Base-by-base conservation (phyloP, 768 basidiomycete genomes). In the Mycena rosella region DNA sequence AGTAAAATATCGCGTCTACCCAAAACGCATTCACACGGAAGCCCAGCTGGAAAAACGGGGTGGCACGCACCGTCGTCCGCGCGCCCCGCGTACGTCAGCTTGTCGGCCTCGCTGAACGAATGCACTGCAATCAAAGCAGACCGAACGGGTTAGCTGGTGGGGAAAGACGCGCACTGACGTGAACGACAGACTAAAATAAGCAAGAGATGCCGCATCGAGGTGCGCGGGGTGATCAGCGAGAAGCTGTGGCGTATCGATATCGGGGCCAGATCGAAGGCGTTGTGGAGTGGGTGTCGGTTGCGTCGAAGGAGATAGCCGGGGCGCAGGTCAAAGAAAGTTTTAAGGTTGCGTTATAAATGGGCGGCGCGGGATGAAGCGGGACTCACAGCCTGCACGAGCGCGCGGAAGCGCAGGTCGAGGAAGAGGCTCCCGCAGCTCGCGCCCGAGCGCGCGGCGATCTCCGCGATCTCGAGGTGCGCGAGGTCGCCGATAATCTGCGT, bases 351-450 rank as follows among this genome's bases (percentile, higher is more conserved):
- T 18, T 42, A 38, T 38, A 17, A 32, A 38, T 20, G n/a, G 45
- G 40, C 40, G 7, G 10, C 20, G 8, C 14, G 20, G 42, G 45
- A 47, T 47, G 7, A 15, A 44, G 8, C 14, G 20, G 42, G 8
- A 61, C 69, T 67, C 47, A 75, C 72, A 26, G 85, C 91, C 77
- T 87, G 87, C 58, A 96, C 90, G 20, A 96, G 86, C 69, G 93
- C 92, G 22, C 91, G 86, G 81, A 96, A 96, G 67, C 94, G 87
- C 51, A 96, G 81, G 80, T 96, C 95, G 60, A 96, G 87, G 81
- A 96, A 96, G 54, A 96, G 82, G 69, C 91, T 92, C 17, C 95
- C 95, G 73, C 93, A 95, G 74, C 93, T 96, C 9, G 93, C 91
- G 2, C 95, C 95, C 52, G 92, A 94, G 60, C 94, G 85, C 17